phyloP scores from a whole-genome alignment of 345 rosid species.

The Salix caprea region DNA sequence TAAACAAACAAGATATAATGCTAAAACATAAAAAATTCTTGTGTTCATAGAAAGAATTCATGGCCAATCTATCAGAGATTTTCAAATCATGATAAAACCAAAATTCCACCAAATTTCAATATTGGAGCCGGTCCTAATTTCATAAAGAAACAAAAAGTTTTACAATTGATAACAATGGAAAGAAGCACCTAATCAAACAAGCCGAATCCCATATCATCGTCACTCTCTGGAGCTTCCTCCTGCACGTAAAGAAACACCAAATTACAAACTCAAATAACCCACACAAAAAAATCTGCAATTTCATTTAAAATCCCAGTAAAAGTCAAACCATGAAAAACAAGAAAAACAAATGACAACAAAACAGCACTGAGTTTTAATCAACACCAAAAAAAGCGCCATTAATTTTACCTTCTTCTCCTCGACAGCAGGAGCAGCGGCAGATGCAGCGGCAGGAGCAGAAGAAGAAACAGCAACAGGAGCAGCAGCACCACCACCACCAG shows the following conservation, averaged over 20 bases:
- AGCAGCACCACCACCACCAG: constrained; percentile 40
- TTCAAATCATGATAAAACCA: not conserved
- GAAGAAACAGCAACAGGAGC: constrained; percentile 33
- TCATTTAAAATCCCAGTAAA: not conserved
- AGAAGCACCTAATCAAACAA: constrained; percentile 20
- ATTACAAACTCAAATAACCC: not conserved
- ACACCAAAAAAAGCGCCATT: too few relatives aligned
- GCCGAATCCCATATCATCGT: constrained; percentile 31
- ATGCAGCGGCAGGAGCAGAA: constrained; percentile 21
- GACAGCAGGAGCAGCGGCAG: constrained; percentile 38
- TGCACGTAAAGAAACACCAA: not conserved
- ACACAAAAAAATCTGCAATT: not conserved
- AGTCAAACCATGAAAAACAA: not conserved
- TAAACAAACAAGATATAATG: not conserved
- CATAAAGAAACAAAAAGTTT: not conserved
- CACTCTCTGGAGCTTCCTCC: constrained; percentile 29
- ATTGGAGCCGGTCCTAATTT: not conserved
- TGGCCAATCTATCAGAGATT: not conserved
- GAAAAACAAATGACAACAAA: not conserved
- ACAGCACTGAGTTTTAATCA: not conserved
- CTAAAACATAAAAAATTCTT: not conserved
- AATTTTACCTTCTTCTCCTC: constrained; percentile 37
- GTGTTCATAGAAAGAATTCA: not conserved
- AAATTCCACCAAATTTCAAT: not conserved
- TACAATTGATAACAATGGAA: not conserved